phyloP scores from a whole-genome alignment of 2,329 filamentous ascomycete species.

The Alternaria sp. region DNA sequence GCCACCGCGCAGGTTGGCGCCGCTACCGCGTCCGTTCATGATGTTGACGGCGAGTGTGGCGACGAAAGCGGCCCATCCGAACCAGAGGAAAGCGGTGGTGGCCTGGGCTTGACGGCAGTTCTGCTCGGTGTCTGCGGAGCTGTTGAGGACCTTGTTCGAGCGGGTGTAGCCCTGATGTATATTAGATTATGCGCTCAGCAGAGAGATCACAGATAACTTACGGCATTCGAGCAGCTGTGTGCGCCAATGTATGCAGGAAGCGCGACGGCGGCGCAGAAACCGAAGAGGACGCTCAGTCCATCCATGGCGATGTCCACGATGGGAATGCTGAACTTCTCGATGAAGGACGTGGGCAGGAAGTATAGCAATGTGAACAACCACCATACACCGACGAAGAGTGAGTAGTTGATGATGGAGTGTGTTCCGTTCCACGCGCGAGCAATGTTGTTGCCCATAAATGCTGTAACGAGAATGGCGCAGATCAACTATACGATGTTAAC shows the following conservation, averaged over 20 bases:
- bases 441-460: conserved; percentile 69
- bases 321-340: conserved; percentile 60
- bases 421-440: conserved; percentile 58
- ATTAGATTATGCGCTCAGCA: conserved; percentile 1
- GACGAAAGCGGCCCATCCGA: conserved; percentile 70
- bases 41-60: conserved; percentile 63
- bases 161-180: conserved; percentile 48
- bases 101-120: conserved; percentile 79
- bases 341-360: conserved; percentile 64
- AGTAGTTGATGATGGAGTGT: conserved; percentile 63
- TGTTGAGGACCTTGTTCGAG: conserved; percentile 67
- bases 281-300: conserved; percentile 67
- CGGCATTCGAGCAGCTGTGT: conserved; percentile 69
- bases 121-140: conserved; percentile 64
- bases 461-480: conserved; percentile 65
- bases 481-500: conserved; percentile 56
- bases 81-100: conserved; percentile 78
- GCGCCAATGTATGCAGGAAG: conserved; percentile 72
- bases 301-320: conserved; percentile 64
- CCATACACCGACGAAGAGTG: conserved; percentile 73
- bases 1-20: conserved; percentile 55
- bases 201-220: conserved; percentile 45
- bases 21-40: conserved; percentile 57
- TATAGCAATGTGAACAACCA: conserved; percentile 70
- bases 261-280: conserved; percentile 73